Evolutionary conservation across 352 stramenopile genomes (phyloP).

Genomic region (Nothophytophthora sp.): DNA sequence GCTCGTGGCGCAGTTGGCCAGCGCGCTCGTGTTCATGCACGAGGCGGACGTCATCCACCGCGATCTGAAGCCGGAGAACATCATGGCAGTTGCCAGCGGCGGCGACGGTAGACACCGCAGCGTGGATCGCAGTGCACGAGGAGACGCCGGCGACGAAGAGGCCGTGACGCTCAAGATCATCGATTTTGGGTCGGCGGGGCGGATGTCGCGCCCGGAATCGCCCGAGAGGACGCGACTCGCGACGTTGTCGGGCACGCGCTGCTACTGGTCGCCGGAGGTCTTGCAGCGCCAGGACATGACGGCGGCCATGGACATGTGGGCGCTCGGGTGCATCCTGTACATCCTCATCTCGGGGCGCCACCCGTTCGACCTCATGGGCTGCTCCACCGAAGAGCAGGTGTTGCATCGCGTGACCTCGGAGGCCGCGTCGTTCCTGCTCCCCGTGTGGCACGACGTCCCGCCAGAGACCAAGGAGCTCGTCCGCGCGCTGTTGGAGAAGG

Average conservation of each 20-base stretch:
- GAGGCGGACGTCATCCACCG: conserved; percentile 68
- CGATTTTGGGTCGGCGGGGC: conserved; percentile 84
- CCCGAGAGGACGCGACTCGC: conserved; percentile 15
- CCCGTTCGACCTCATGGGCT: conserved; percentile 85
- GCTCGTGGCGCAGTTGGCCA: conserved; percentile 62
- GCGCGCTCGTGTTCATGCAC: conserved; percentile 73
- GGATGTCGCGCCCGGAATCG: conserved; percentile 12
- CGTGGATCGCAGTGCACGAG: conserved; percentile 1
- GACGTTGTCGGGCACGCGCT: conserved; percentile 74
- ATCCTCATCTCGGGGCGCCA: conserved; percentile 86
- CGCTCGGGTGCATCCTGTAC: conserved; percentile 86
- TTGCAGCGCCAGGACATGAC: conserved; percentile 55
- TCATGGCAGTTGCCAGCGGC: conserved; percentile 53
- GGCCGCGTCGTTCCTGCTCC: conserved; percentile 54
- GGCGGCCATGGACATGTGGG: conserved; percentile 88
- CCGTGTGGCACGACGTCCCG: conserved; percentile 55
- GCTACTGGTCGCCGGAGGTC: conserved; percentile 87
- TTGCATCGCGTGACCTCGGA: conserved; percentile 56
- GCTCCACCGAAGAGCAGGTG: conserved; percentile 77
- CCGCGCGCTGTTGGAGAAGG: conserved; percentile 69
- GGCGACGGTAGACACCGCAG: neutral
- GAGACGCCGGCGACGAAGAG: conserved; percentile 15
- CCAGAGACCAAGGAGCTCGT: conserved; percentile 65
- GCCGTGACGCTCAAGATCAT: conserved; percentile 80
- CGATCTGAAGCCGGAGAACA: conserved; percentile 91